A percentile compares a stretch with the other conserved stretches of the same genome.
These are phyloP conservation scores for Limnomonas spitsbergensis DNA, from an alignment of 139 green algal genomes.

Conservation along the genomic window DNA sequence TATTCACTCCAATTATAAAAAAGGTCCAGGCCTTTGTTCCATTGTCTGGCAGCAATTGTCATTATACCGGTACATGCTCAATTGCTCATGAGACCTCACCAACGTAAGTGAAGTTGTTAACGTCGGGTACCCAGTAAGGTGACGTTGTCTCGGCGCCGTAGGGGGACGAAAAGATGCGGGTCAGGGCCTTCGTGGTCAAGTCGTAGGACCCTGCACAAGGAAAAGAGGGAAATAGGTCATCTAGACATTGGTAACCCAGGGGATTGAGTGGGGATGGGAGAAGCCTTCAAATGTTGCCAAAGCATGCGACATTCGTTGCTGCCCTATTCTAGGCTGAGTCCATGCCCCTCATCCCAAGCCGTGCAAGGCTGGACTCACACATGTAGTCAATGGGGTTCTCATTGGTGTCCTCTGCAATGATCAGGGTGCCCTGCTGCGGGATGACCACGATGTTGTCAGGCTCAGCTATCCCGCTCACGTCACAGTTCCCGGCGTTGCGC, in stretches of 20 bases:
- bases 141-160: slow-evolving; percentile 54
- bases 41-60: too few relatives aligned
- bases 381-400: slow-evolving; percentile 51
- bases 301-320: too few relatives aligned
- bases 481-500: slow-evolving; percentile 12
- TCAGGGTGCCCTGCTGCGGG: slow-evolving; percentile 29
- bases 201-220: slow-evolving; percentile 23
- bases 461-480: slow-evolving; percentile 23
- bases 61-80: too few relatives aligned
- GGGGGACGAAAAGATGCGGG: slow-evolving; percentile 47
- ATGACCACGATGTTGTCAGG: slow-evolving; percentile 42
- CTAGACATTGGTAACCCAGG: too few relatives aligned
- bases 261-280: too few relatives aligned
- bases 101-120: too few relatives aligned
- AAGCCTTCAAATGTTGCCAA: too few relatives aligned
- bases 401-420: slow-evolving; percentile 41
- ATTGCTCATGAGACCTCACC: too few relatives aligned
- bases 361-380: too few relatives aligned
- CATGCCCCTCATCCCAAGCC: too few relatives aligned
- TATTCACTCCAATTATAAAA: slow-evolving; percentile 32
- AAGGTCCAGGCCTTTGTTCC: slow-evolving; percentile 47
- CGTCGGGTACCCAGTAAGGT: slow-evolving; percentile 27
- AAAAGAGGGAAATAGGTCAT: too few relatives aligned
- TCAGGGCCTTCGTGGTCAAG: slow-evolving; percentile 31
- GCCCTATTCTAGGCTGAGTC: too few relatives aligned